Evolutionary conservation across 306 rosid genomes (phyloP).

Genomic region (Acacia acuminata): DNA sequence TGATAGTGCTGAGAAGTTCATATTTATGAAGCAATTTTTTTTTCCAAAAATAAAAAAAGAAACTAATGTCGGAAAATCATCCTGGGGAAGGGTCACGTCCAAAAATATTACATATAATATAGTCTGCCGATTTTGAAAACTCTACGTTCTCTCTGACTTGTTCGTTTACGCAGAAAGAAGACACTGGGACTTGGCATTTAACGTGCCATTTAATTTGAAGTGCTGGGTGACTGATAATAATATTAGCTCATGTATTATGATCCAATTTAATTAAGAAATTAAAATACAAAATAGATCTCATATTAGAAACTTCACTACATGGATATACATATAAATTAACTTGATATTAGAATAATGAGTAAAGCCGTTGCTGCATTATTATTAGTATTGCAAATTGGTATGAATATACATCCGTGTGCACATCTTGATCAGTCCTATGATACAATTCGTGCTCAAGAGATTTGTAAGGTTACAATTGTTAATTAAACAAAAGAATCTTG

Average conservation of each 20-base stretch:
- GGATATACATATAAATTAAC: neutral
- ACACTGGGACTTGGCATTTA: neutral
- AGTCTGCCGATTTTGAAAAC: neutral
- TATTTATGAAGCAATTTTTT: too few relatives aligned
- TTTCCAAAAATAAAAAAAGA: neutral
- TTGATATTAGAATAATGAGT: neutral
- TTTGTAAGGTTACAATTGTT: neutral
- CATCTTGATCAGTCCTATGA: neutral
- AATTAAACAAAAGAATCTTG: conserved; percentile 11
- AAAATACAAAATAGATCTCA: too few relatives aligned
- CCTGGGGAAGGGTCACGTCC: neutral
- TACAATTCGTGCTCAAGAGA: neutral
- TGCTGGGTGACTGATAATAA: neutral
- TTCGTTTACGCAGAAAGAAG: neutral
- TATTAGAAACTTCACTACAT: neutral
- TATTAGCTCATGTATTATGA: too few relatives aligned
- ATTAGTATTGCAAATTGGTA: neutral
- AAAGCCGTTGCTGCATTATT: neutral
- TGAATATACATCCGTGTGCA: neutral
- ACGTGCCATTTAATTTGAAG: neutral
- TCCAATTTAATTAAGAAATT: too few relatives aligned
- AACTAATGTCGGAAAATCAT: neutral
- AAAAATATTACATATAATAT: neutral
- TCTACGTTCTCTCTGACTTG: neutral
- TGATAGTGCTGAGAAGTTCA: neutral